Evolutionary conservation across 495 filamentous ascomycete genomes (phyloP).

Genomic region (Massariosphaeria phaeospora): DNA sequence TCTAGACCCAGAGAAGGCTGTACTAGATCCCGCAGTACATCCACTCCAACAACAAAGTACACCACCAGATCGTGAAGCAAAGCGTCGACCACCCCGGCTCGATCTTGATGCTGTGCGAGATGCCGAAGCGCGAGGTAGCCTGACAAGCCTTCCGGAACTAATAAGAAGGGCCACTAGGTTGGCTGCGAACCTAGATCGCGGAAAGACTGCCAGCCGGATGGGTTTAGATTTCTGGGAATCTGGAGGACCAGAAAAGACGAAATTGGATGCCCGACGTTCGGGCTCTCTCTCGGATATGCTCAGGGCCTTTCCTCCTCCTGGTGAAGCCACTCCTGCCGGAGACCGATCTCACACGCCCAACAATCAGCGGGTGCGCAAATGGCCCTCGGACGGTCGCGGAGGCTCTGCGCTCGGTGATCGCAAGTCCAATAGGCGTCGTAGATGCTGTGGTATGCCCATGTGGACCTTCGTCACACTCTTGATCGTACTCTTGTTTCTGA

Average conservation of each 20-base stretch:
- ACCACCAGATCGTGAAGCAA: constrained; percentile 41
- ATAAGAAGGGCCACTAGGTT: constrained; percentile 83
- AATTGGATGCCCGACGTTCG: constrained; percentile 40
- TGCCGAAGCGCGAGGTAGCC: constrained; percentile 75
- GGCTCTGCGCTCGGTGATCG: constrained; percentile 8
- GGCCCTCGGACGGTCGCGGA: constrained; percentile 17
- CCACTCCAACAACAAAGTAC: constrained; percentile 31
- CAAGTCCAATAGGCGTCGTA: constrained; percentile 36
- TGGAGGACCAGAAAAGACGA: constrained; percentile 42
- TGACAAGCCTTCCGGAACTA: constrained; percentile 86
- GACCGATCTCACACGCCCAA: constrained; percentile 34
- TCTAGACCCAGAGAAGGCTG: constrained; percentile 21
- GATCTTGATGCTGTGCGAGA: constrained; percentile 74
- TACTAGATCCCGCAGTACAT: constrained; percentile 17
- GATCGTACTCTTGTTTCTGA: constrained; percentile 64
- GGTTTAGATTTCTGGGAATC: constrained; percentile 47
- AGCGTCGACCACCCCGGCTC: constrained; percentile 65
- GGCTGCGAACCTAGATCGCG: constrained; percentile 82
- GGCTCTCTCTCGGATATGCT: constrained; percentile 84
- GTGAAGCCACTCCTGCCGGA: constrained; percentile 49
- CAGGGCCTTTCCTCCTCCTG: constrained; percentile 83
- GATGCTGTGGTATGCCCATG: constrained; percentile 74
- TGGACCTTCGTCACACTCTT: constrained; percentile 72
- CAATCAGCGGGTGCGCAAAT: constrained; percentile 32
- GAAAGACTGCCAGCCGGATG: constrained; percentile 71